phyloP scores from a whole-genome alignment of 1,284 basidiomycete genomes.

The Marasmius tenuissimus region DNA sequence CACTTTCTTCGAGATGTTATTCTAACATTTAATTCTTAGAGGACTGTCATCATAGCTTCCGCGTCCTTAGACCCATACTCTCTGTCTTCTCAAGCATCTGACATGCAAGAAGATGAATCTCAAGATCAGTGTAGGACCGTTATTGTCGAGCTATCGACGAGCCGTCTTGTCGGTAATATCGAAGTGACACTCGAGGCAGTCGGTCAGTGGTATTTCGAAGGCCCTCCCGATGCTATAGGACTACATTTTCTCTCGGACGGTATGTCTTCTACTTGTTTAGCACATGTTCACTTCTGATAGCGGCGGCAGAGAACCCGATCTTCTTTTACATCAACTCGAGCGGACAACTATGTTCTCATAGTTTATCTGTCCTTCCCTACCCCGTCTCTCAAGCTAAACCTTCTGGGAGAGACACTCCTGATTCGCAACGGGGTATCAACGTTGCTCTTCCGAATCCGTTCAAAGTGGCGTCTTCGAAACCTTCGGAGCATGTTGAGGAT shows the following conservation, averaged over 20 bases:
- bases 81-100: constrained; percentile 29
- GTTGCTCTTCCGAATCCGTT: constrained; percentile 52
- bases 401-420: constrained; percentile 16
- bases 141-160: constrained; percentile 45
- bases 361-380: constrained; percentile 29
- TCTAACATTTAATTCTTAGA: constrained; percentile 23
- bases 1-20: constrained; percentile 1
- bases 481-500: constrained; percentile 36
- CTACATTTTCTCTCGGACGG: constrained; percentile 45
- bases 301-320: constrained; percentile 21
- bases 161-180: constrained; percentile 32
- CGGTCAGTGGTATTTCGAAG: constrained; percentile 57
- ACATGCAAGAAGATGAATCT: constrained; percentile 31
- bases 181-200: constrained; percentile 44
- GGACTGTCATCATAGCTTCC: constrained; percentile 40
- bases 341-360: constrained; percentile 32
- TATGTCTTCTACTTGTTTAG: constrained; percentile 26
- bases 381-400: constrained; percentile 7
- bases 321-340: constrained; percentile 27
- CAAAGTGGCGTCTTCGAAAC: constrained; percentile 46
- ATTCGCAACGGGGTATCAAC: constrained; percentile 11
- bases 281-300: constrained; percentile 3
- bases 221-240: constrained; percentile 43
- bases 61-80: constrained; percentile 43
- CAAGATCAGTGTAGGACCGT: constrained; percentile 43